Conservation (phyloP, 139 green algal genomes). For the Chlorella vulgaris region DNA sequence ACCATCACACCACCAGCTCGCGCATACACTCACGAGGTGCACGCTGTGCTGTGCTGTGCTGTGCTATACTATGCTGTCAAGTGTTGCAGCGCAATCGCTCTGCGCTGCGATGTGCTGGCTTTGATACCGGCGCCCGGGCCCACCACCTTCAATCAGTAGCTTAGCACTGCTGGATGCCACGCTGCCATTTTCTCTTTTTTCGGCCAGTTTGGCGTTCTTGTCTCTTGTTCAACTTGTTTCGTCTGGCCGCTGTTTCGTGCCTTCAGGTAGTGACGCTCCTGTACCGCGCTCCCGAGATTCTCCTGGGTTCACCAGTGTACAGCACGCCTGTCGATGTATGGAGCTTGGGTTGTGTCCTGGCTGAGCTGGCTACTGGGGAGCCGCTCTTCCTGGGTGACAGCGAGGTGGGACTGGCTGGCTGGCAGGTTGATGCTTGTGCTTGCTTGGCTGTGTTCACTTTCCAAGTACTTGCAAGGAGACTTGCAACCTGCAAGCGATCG, state of each 20-base stretch:
- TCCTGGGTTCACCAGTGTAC: conserved; percentile 76
- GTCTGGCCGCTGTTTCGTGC: background rate
- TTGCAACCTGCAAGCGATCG: too few relatives aligned
- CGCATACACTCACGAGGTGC: conserved; percentile 54
- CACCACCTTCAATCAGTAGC: too few relatives aligned
- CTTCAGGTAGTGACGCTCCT: conserved; percentile 85
- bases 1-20: conserved; percentile 59
- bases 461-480: too few relatives aligned
- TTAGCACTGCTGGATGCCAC: too few relatives aligned
- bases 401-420: conserved; percentile 51
- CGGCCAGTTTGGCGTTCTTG: background rate
- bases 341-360: conserved; percentile 91
- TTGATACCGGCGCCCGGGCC: too few relatives aligned
- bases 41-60: background rate
- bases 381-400: conserved; percentile 79
- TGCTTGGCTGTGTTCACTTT: too few relatives aligned
- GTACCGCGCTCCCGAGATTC: conserved; percentile 93
- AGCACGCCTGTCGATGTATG: conserved; percentile 83
- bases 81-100: too few relatives aligned
- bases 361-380: conserved; percentile 72
- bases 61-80: too few relatives aligned
- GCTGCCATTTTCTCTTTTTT: too few relatives aligned
- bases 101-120: too few relatives aligned
- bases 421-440: background rate
- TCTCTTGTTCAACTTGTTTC: background rate